phyloP scores from a whole-genome alignment of 2,329 filamentous ascomycete species.

The Ophiostoma angusticollis region DNA sequence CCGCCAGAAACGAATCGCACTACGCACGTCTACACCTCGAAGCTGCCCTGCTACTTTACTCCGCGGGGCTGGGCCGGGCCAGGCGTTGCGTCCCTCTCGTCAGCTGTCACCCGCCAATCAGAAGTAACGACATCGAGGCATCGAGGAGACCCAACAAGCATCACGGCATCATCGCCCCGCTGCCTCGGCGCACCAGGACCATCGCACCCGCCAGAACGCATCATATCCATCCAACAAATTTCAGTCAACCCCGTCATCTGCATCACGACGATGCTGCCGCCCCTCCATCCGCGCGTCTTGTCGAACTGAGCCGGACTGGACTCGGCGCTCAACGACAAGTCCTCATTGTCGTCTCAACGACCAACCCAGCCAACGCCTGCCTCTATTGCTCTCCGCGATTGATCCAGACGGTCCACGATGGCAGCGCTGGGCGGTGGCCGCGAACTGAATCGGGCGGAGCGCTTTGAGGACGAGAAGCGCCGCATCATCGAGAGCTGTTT shows the following conservation, averaged over 20 bases:
- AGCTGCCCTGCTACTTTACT: neutral
- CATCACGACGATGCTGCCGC: conserved; percentile 5
- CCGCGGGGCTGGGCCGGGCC: neutral
- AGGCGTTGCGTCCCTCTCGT: no score
- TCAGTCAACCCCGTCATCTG: neutral
- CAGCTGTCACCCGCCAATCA: no score
- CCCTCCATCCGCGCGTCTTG: conserved; percentile 1
- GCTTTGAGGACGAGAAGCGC: conserved; percentile 92
- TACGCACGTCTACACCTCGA: neutral
- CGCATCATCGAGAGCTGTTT: conserved; percentile 94
- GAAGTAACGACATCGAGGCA: no score
- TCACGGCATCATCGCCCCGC: neutral
- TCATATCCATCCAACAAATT: no score
- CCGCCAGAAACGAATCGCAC: no score
- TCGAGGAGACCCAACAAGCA: no score
- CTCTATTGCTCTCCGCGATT: neutral
- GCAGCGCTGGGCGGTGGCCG: conserved; percentile 23
- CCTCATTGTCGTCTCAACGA: neutral
- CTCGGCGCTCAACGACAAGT: neutral
- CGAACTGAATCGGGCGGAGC: conserved; percentile 49
- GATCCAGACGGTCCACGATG: conserved; percentile 14
- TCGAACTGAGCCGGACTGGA: conserved; percentile 5
- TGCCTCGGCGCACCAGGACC: neutral
- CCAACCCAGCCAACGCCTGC: neutral
- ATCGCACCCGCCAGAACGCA: neutral